Base-by-base conservation (phyloP, 306 rosid genomes). In the Quercus bicolor region DNA sequence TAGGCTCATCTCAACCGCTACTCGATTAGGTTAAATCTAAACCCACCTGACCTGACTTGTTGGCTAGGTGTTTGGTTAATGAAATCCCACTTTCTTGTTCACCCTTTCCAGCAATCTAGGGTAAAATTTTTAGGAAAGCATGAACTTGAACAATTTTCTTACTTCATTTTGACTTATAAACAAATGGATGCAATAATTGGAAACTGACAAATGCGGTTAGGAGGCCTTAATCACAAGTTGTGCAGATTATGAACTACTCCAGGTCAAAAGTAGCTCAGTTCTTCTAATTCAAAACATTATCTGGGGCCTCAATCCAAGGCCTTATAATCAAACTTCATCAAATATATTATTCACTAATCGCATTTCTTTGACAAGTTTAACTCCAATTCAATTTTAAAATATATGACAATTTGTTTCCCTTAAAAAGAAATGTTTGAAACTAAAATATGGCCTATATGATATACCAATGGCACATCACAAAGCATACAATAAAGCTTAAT, bases 221-320 rank as follows among this genome's bases (percentile, higher is more conserved):
- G 80, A 45, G 51, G 78, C 68, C 68, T 28, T 62, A 55, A 64
- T 70, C 78, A 75, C 12, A 56, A 75, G 20, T 37, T 2, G 69
- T 66, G 71, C 34, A 73, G 34, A 70, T 71, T 7, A 16, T 6
- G 54, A 53, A 61, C 33, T 80, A 66, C 43, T 45, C 56, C 2
- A 48, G 55, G 70, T 81, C 59, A 31, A 75, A 78, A 2, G 40
- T 31, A 61, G 73, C 62, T 74, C 88, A 77, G 75, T 45, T 75
- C 78, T 78, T 81, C 69, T 24, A 15, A 34, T 43, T 65, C 70
- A 31, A 19, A 3, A 5, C 8, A 1, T 31, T 66, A 33, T 37
- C 24, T 9, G 28, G 52, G 48, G 51, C 52, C 40, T 29, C 23
- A 28, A 7, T 28, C n/a, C 45, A 28, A 28, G 43, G 21, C 43